Conservation (phyloP, 2,329 filamentous ascomycete species). For the Passalora sequoiae region DNA sequence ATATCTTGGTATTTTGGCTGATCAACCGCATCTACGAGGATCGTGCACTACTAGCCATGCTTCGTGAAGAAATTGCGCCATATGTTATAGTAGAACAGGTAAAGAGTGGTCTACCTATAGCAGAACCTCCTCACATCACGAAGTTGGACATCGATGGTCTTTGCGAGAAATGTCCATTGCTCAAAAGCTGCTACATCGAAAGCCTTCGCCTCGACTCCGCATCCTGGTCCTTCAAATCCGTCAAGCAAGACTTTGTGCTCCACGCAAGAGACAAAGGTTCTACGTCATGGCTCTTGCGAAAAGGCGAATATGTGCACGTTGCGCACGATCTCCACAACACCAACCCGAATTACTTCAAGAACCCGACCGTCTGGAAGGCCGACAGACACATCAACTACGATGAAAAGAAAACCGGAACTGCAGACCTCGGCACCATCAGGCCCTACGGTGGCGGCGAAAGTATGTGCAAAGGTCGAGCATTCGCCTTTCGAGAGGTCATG, state of each 20-base stretch:
- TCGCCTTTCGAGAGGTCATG: conserved; percentile 49
- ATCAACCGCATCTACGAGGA: conserved; percentile 34
- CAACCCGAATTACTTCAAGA: conserved; percentile 32
- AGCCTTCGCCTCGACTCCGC: conserved; percentile 34
- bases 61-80: conserved; percentile 34
- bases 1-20: conserved; percentile 43
- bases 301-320: conserved; percentile 35
- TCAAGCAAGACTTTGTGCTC: conserved; percentile 35
- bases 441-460: conserved; percentile 44
- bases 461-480: conserved; percentile 48
- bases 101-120: conserved; percentile 30
- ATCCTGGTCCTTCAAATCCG: conserved; percentile 34
- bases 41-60: conserved; percentile 26
- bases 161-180: conserved; percentile 31
- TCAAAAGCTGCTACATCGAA: conserved; percentile 38
- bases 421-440: conserved; percentile 41
- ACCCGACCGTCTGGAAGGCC: conserved; percentile 30
- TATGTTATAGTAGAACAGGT: conserved; percentile 30
- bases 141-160: conserved; percentile 33
- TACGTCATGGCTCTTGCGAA: conserved; percentile 30
- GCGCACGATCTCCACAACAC: conserved; percentile 36
- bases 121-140: conserved; percentile 31
- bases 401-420: conserved; percentile 23
- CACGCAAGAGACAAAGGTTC: conserved; percentile 34
- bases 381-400: conserved; percentile 35